Evolutionary conservation across 805 yeast species (phyloP), one percentile per base, ranked within the genome.

Genomic region (Teunomyces stri): DNA sequence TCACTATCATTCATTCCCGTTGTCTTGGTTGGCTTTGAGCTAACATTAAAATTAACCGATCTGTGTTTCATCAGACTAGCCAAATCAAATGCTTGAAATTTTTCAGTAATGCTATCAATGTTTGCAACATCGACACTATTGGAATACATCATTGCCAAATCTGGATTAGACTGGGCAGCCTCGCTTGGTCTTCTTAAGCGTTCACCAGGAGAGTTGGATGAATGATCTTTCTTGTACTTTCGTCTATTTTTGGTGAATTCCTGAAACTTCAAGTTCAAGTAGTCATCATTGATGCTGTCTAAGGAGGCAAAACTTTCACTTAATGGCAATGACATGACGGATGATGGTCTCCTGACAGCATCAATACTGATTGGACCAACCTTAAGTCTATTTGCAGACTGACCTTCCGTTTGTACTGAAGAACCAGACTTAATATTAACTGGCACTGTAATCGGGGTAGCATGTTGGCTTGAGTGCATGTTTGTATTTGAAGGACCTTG

Each of bases 271-370:
- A 60, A 52, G 44, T 66, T 74, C 50, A 75, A 72, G 49, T 74
- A 78, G 44, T 81, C 85, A 53, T 81, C 77, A 58, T 84, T 82
- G 49, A 79, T 76, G 60, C 90, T 82, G 57, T 84, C 90, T 58
- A 87, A 67, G 0, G 91, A 85, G 0, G 92, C 92, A 70, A 85
- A 85, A 51, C 90, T 84, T 36, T 87, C 87, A 51, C 81, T 84
- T 12, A 84, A 70, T 0, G 89, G 89, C 34, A 85, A 68, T 22
- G 84, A 78, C 47, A 85, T 82, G 38, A 87, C 76, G 22, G 96
- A 94, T 1, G 96, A 89, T 27, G 72, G 70, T 25, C 72, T 49
- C 29, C 60, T 48, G 35, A 46, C 51, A 4, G 55, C 58, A 25
- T 52, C 55, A 16, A 59, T 62, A 45, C 60, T 56, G 18, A 69